Evolutionary conservation across 768 basidiomycete species (phyloP).

Genomic region (Xerocomus spinulosus): DNA sequence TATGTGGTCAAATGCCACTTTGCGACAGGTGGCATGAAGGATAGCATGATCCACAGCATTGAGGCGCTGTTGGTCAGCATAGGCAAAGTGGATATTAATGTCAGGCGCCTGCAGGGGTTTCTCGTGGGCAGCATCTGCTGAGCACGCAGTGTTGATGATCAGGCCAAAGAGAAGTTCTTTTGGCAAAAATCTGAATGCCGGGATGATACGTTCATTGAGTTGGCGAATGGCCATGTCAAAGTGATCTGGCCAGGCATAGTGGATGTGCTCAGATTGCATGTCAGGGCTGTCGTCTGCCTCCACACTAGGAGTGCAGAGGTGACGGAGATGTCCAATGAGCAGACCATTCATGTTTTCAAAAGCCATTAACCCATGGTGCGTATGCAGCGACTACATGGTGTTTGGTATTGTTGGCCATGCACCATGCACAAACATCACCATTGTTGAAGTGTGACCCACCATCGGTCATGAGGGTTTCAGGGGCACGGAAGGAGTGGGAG

Average conservation of each 20-base stretch:
- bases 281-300: not conserved
- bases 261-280: not conserved
- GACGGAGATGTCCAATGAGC: not conserved
- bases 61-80: too few species aligned
- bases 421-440: not conserved
- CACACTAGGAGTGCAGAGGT: not conserved
- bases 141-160: too few species aligned
- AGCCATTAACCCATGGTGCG: not conserved
- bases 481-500: not conserved
- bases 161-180: not conserved
- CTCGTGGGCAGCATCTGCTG: too few species aligned
- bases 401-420: not conserved
- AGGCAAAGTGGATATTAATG: too few species aligned
- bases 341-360: not conserved
- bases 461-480: not conserved
- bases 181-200: not conserved
- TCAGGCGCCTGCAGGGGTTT: too few species aligned
- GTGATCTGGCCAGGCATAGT: not conserved
- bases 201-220: not conserved
- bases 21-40: not conserved
- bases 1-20: not conserved
- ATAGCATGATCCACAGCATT: too few species aligned
- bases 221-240: not conserved
- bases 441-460: not conserved
- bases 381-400: not conserved